Evolutionary conservation across 2,329 filamentous ascomycete genomes (phyloP), one percentile per base, ranked within the genome.

Genomic region (Exserohilum rostratum): DNA sequence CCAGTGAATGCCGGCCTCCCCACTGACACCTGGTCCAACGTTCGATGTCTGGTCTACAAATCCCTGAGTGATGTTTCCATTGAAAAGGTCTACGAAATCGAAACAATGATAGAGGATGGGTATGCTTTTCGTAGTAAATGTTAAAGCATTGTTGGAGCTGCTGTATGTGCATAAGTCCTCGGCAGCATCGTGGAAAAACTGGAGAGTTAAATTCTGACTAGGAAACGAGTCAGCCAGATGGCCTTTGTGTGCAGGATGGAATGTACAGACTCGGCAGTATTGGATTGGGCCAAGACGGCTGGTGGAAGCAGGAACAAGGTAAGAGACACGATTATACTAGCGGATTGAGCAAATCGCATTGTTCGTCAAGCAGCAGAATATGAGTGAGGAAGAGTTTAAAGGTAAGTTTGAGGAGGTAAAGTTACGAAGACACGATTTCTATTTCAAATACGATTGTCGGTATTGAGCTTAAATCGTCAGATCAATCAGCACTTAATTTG

Each of bases 141-240:
- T 49, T 34, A 40, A 18, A 27, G 35, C 35, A 15, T 18, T 11
- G 18, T 4, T 20, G 27, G 35, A 15, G 22, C 31, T 22, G 35
- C 13, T 40, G 12, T 31, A 49, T 34, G 17, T 15, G 12, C 35
- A 49, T 2, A 11, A 11, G 20, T 40, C 35, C 9, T 37, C 20
- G 6, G 30, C 35, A 17, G 11, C n/a, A 4, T 27, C 31, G 9
- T 39, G 35, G 35, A 49, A 49, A 25, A 49, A 40, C 2, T 27
- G 46, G 2, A 49, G 13, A 3, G 46, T 49, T 15, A 49, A 29
- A 27, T 49, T 49, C 18, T 31, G 34, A 10, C 46, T 49, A n/a
- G 18, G 15, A 11, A 10, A 12, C 6, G 20, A 27, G 46, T 49
- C 13, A 49, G 35, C 30, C 15, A 17, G 15, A 6, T 39, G 27